phyloP scores from a whole-genome alignment of 805 yeast species.

The Lipomyces yamanashiensis region DNA sequence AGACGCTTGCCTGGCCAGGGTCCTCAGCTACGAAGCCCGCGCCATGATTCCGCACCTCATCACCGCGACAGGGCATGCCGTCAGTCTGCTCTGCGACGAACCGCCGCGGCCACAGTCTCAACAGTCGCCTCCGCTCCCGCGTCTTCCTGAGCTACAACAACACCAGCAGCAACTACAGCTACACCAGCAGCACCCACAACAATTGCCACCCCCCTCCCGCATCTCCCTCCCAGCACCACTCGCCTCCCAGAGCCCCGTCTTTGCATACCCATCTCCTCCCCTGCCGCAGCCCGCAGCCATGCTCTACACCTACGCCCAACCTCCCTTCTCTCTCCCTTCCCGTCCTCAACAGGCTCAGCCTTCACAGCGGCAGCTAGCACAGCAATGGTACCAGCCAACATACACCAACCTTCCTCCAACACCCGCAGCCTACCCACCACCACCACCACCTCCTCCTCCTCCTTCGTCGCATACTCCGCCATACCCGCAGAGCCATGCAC shows the following conservation, averaged over 20 bases:
- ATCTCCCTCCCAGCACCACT: neutral
- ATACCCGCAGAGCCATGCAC: neutral
- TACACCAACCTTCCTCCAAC: neutral
- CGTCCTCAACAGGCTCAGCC: neutral
- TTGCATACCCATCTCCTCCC: neutral
- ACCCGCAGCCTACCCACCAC: slow-evolving; percentile 4
- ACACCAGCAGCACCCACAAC: neutral
- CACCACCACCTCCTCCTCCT: slow-evolving; percentile 3
- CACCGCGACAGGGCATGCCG: slow-evolving; percentile 31
- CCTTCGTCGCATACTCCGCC: neutral
- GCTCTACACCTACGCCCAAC: neutral
- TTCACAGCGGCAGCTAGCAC: neutral
- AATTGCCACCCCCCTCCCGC: neutral
- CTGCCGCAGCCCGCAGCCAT: neutral
- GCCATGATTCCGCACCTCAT: slow-evolving; percentile 32
- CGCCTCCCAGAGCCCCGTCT: neutral
- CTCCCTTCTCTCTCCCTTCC: neutral
- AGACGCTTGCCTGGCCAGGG: neutral
- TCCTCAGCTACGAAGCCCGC: neutral
- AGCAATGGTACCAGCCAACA: neutral
- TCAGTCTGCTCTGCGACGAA: slow-evolving; percentile 34
- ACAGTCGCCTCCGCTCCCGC: neutral
- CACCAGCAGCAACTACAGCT: neutral
- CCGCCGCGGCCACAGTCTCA: neutral
- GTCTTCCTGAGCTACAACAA: neutral